Base-by-base conservation (phyloP, 192 early-diverging fungal species). In the Backusella westeae region DNA sequence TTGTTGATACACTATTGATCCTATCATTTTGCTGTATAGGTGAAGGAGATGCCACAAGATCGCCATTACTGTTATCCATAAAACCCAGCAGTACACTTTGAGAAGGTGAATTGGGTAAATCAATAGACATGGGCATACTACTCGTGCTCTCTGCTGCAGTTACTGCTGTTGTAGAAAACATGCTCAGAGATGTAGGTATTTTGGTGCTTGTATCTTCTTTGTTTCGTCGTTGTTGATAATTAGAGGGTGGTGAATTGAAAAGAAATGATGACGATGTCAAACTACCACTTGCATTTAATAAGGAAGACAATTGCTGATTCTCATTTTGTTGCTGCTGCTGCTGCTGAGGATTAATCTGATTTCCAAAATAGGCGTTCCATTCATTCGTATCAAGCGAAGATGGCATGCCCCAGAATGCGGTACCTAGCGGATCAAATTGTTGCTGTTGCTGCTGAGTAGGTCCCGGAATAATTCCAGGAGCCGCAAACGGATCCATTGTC, bases 401-500 rank as follows among this genome's bases (percentile, higher is more conserved):
- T 14, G 80, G 70, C 70, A 74, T 73, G 2, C 70, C 66, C 80
- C 76, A 77, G 23, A 81, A 73, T 14, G 72, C 52, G 6, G 80
- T 72, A 19, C 75, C 75, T 4, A 72, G 26, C 14, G 69, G 56
- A 72, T 80, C 75, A 35, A 52, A 80, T n/a, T 71, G 66, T 32
- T 59, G 66, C 19, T 59, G 65, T 6, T 46, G 66, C 35, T 49
- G 56, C 56, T 63, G 44, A 26, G 68, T 15, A 35, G 46, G 10
- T 3, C 52, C 69, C 3, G 42, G 73, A 14, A 78, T 63, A 39
- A 67, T 81, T 17, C 80, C 82, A 26, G 79, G 74, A 23, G 79
- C 78, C 8, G 78, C 75, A 77, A 79, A 83, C 34, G 78, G 82
- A 72, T 83, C 82, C 67, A 77, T 77, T 19, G 73, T 75, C 21